A percentile compares a stretch with the other conserved stretches of the same genome.
phyloP scores from a whole-genome alignment of 2,329 filamentous ascomycete genomes.

The Aspergillus persii region DNA sequence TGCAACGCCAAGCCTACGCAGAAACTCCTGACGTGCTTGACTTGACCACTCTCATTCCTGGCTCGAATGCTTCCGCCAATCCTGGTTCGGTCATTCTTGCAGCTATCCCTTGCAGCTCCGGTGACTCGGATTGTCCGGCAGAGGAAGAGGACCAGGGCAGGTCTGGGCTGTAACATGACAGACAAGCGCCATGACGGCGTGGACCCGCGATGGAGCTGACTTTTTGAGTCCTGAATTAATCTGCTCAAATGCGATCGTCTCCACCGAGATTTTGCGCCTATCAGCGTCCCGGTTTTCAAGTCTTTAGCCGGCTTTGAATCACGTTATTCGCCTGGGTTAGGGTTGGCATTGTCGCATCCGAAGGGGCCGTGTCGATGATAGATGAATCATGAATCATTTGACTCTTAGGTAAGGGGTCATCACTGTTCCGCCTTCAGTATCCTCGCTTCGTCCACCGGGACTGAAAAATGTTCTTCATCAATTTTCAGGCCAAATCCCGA shows the following conservation, averaged over 20 bases:
- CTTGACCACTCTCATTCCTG: background rate
- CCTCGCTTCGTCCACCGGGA: background rate
- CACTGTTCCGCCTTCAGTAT: background rate
- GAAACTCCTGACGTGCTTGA: background rate
- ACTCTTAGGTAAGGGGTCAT: background rate
- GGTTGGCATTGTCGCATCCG: background rate
- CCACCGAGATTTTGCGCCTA: background rate
- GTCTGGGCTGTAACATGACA: background rate
- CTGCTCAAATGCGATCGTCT: slow-evolving; percentile 6
- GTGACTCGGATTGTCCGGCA: background rate
- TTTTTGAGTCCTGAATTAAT: background rate
- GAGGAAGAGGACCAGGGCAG: background rate
- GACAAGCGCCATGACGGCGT: background rate
- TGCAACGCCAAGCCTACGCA: slow-evolving; percentile 3
- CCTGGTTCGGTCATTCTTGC: background rate
- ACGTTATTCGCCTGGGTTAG: background rate
- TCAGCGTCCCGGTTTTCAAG: background rate
- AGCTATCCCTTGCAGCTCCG: background rate
- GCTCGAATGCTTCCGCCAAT: background rate
- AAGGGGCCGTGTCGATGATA: background rate
- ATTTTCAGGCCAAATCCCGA: too few relatives aligned
- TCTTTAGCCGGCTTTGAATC: too few relatives aligned
- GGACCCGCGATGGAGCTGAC: background rate
- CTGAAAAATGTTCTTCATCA: too few relatives aligned
- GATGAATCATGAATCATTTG: background rate